phyloP scores from a whole-genome alignment of 805 yeast species.

The Wickerhamiella alocasiicola region DNA sequence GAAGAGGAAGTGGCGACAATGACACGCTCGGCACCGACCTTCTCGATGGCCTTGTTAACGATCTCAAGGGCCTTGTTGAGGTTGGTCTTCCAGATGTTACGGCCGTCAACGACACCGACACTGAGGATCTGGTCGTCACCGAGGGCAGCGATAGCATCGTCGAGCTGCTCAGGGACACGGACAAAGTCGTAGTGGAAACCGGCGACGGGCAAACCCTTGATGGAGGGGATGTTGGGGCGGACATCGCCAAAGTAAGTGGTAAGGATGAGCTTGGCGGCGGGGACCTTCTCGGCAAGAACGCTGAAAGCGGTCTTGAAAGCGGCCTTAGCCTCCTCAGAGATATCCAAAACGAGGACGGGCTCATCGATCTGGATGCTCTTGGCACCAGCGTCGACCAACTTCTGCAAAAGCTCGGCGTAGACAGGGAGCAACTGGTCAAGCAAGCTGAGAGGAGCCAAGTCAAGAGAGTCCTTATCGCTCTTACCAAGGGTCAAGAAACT shows the following conservation, averaged over 20 bases:
- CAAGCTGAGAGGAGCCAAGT: conserved; percentile 82
- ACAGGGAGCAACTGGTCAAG: conserved; percentile 86
- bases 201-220: conserved; percentile 81
- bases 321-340: conserved; percentile 69
- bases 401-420: conserved; percentile 75
- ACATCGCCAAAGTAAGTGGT: conserved; percentile 98
- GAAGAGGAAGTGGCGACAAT: conserved; percentile 93
- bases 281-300: conserved; percentile 51
- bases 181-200: conserved; percentile 95
- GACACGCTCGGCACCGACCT: conserved; percentile 67
- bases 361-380: conserved; percentile 91
- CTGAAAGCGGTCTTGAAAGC: conserved; percentile 85
- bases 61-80: conserved; percentile 72
- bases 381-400: conserved; percentile 92
- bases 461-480: conserved; percentile 95
- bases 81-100: conserved; percentile 99
- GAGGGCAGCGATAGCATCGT: conserved; percentile 59
- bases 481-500: conserved; percentile 92
- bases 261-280: conserved; percentile 66
- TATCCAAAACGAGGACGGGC: conserved; percentile 90
- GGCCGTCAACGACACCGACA: conserved; percentile 96
- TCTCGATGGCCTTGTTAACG: conserved; percentile 70
- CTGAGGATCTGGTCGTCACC: conserved; percentile 67
- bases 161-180: conserved; percentile 93
- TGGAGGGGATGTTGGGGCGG: conserved; percentile 85